phyloP scores from a whole-genome alignment of 208 protist genomes.

The Herpetomonas muscarum region DNA sequence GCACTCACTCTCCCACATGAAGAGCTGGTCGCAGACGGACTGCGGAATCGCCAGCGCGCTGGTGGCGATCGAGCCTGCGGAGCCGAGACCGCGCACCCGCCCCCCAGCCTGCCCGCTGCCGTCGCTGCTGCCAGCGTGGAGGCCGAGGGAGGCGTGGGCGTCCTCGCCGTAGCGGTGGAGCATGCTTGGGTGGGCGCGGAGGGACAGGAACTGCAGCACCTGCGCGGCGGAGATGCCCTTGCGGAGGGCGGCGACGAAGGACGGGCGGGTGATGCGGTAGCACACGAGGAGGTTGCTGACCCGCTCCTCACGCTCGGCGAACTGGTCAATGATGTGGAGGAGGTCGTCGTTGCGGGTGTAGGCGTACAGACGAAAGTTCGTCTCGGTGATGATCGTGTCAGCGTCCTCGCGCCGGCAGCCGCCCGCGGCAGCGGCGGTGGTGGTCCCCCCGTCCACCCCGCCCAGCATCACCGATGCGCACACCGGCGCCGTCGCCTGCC shows the following conservation, averaged over 20 bases:
- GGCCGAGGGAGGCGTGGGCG: background rate
- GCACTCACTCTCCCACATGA: conserved; percentile 87
- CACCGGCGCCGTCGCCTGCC: conserved; percentile 56
- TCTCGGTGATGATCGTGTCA: conserved; percentile 91
- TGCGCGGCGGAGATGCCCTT: conserved; percentile 74
- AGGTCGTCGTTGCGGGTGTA: conserved; percentile 76
- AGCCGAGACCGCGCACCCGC: conserved; percentile 4
- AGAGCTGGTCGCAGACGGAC: conserved; percentile 84
- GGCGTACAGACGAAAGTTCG: conserved; percentile 89
- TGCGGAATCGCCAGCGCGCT: conserved; percentile 60
- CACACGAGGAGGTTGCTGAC: conserved; percentile 65
- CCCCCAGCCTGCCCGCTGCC: background rate
- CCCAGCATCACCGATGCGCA: conserved; percentile 50
- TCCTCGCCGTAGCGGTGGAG: conserved; percentile 30
- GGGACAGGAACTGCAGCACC: conserved; percentile 78
- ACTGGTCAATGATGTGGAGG: conserved; percentile 78
- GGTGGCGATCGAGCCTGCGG: conserved; percentile 7
- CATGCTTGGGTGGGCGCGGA: conserved; percentile 88
- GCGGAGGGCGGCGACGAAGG: conserved; percentile 65
- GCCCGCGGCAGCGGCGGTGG: background rate
- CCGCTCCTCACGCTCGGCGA: conserved; percentile 65
- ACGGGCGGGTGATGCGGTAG: conserved; percentile 78
- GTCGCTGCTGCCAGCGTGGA: background rate
- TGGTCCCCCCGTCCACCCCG: background rate
- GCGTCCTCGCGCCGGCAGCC: conserved; percentile 70